Evolutionary conservation across 306 rosid genomes (phyloP), one percentile per base, ranked within the genome.

Genomic region (Trifolium pratense): DNA sequence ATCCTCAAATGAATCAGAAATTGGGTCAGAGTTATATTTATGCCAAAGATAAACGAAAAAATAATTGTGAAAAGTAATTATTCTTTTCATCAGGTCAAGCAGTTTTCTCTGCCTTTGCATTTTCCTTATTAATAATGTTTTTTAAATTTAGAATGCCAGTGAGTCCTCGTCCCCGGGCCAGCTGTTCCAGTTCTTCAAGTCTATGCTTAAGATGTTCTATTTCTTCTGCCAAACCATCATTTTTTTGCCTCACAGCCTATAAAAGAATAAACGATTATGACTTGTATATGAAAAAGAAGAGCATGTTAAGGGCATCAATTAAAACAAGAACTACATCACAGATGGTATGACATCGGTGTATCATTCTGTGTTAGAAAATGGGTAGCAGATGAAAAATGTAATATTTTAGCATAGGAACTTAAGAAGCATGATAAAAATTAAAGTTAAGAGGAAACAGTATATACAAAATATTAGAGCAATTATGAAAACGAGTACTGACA

Each of bases 111-210:
- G 81, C 18, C 81, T 84, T 81, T 48, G 71, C 84, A 53, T 23
- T 79, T 77, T 91, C 92, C 21, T 59, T 59, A 7, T 68, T 26
- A 26, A 63, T 70, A 46, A 76, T 67, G 0, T 70, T 81, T 78
- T 79, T 87, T 77, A 89, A 70, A 66, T 89, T 81, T 73, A 93
- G 77, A 66, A 91, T 70, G 40, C 92, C 90, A 57, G 88, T 26
- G 16, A 94, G 89, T 56, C 98, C 98, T 80, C 80, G 78, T 79
- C 83, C 91, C 87, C 83, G 82, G 17, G 94, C 86, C 23, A 88
- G 81, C 77, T 81, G 84, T 78, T 91, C 98, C 70, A 94, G 66
- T 83, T 89, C 98, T 82, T 80, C 87, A 68, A 91, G 73, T 83
- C 81, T 89, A 9, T 68, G 79, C 80, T 67, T 87, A 17, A 89